Evolutionary conservation across 2,329 filamentous ascomycete species (phyloP).

Genomic region (Cladophialophora yegresii): DNA sequence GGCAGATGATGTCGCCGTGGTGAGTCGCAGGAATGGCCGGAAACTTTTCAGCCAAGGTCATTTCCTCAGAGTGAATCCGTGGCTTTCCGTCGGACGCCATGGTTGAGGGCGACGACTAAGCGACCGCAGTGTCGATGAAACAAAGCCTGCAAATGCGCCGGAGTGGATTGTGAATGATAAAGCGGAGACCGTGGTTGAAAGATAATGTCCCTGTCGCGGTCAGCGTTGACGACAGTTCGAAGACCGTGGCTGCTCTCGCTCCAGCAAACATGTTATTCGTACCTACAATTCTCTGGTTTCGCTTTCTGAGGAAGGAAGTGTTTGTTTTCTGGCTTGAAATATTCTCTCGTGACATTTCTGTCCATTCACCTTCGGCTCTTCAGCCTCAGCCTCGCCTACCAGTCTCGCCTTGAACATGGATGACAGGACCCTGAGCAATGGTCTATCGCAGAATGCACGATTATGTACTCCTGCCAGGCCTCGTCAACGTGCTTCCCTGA

Average conservation of each 20-base stretch:
- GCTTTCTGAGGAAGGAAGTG: neutral
- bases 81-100: neutral
- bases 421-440: neutral
- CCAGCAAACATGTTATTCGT: neutral
- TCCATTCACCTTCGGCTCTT: neutral
- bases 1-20: neutral
- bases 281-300: neutral
- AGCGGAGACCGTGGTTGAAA: neutral
- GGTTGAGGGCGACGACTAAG: neutral
- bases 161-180: neutral
- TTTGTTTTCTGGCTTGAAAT: neutral
- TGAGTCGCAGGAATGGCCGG: neutral
- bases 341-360: neutral
- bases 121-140: neutral
- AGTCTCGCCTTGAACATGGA: neutral
- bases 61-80: neutral
- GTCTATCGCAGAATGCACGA: neutral
- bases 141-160: neutral
- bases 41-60: neutral
- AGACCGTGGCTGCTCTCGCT: neutral
- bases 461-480: neutral
- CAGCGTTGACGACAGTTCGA: neutral
- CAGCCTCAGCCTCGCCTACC: slow-evolving; percentile 3
- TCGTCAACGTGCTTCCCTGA: neutral
- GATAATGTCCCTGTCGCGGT: neutral